phyloP scores from a whole-genome alignment of 225 moss, liverwort and hornwort species.

The Physcomitrellopsis africana region DNA sequence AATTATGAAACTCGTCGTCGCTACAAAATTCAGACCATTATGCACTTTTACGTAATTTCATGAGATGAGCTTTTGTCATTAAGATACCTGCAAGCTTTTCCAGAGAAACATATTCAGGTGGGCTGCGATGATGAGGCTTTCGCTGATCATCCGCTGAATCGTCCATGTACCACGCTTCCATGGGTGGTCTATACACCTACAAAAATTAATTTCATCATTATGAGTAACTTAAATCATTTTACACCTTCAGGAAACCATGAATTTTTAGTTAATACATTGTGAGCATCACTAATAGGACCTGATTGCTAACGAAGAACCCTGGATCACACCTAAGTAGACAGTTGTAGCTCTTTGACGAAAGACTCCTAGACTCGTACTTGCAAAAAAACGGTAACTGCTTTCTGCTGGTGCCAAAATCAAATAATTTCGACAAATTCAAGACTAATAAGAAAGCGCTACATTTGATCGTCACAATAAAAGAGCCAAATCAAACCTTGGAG shows the following conservation, averaged over 20 bases:
- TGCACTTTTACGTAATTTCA: background rate
- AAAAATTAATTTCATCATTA: background rate
- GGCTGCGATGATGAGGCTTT: slow-evolving; percentile 54
- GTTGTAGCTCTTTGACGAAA: background rate
- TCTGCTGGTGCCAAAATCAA: background rate
- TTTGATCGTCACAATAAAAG: background rate
- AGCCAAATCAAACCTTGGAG: no score
- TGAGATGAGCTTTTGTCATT: background rate
- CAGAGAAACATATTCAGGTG: slow-evolving; percentile 46
- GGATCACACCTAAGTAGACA: slow-evolving; percentile 4
- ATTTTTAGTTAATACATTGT: background rate
- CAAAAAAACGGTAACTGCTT: background rate
- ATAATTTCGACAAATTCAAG: background rate
- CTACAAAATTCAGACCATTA: background rate
- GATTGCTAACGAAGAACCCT: background rate
- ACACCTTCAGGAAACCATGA: background rate
- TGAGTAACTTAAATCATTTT: background rate
- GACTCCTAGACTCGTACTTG: background rate
- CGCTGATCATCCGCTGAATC: slow-evolving; percentile 56
- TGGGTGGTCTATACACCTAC: slow-evolving; percentile 45
- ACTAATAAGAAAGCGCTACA: background rate
- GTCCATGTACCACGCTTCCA: slow-evolving; percentile 76
- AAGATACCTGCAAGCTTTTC: slow-evolving; percentile 49
- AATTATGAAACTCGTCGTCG: background rate
- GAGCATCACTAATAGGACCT: background rate